Evolutionary conservation across 1,139 yeast genomes (phyloP), one percentile per base, ranked within the genome.

Genomic region (Tardiomyces depauwii): DNA sequence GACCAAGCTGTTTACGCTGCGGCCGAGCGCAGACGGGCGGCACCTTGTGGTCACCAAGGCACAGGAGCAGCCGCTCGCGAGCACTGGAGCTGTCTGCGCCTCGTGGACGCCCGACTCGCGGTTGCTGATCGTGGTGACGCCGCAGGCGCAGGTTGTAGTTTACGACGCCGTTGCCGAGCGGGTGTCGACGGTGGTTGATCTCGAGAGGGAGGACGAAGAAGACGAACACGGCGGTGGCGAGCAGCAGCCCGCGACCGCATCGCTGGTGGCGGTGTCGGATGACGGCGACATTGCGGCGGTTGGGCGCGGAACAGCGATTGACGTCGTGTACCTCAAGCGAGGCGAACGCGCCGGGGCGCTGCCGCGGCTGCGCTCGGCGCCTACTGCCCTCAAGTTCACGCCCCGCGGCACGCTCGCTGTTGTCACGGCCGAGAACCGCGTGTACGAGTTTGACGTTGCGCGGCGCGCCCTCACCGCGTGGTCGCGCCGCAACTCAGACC

Each of bases 401-500:
- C 59, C 62, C 18, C 58, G 64, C 43, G 69, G 70, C 41, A 76
- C 84, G 2, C 65, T 89, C 36, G 62, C 83, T 18, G 78, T 82
- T 10, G 74, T 82, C 25, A 80, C 91, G 3, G 78, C 83, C 45
- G 95, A 86, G 47, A 84, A 82, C 61, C 80, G 77, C 55, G 63
- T 91, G 23, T 74, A 75, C 51, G 96, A 89, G 64, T 82, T 86
- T 55, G 68, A 72, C 43, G 56, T 69, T n/a, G 47, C 40, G 12
- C 49, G 54, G 5, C 52, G 53, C 27, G 47, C 55, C 42, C 68
- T 85, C 52, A 82, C 95, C 0, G 59, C 74, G 7, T 91, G 98
- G 98, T 81, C 95, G 9, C 77, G 78, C 54, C 70, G 75, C 47
- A 87, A 87, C 63, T 75, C 87, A 19, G 93, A 83, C 47, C 71